Percentiles rank a stretch among this genome's conserved stretches.
These are phyloP conservation scores for Xylaria digitata DNA, from an alignment of 2,329 filamentous ascomycete genomes.

Conservation along the genomic window DNA sequence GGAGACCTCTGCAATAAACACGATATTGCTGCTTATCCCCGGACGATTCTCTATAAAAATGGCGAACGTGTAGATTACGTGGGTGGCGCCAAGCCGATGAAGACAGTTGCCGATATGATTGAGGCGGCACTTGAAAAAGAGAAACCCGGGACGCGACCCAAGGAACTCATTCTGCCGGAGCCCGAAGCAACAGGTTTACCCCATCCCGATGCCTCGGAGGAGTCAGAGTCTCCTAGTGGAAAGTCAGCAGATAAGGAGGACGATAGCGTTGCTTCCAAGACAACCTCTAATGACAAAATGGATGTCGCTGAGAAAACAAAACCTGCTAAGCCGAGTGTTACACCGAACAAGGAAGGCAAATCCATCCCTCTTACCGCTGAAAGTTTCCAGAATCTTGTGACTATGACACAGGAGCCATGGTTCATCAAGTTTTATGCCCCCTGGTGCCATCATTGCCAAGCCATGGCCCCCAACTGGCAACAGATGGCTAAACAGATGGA, in stretches of 20 bases:
- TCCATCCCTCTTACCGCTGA: constrained; percentile 84
- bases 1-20: constrained; percentile 80
- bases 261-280: constrained; percentile 37
- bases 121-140: constrained; percentile 82
- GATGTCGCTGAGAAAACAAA: constrained; percentile 49
- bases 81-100: constrained; percentile 75
- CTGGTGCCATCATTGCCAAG: constrained; percentile 96
- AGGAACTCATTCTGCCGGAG: constrained; percentile 74
- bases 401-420: constrained; percentile 90
- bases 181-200: constrained; percentile 69
- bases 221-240: constrained; percentile 44
- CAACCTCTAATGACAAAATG: constrained; percentile 37
- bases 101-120: constrained; percentile 73
- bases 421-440: constrained; percentile 99
- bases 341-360: constrained; percentile 79
- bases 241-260: constrained; percentile 40
- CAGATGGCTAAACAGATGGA: constrained; percentile 93
- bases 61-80: constrained; percentile 74
- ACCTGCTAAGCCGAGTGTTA: constrained; percentile 64
- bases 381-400: constrained; percentile 86
- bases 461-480: constrained; percentile 88
- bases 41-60: constrained; percentile 82
- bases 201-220: constrained; percentile 45
- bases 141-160: constrained; percentile 82
- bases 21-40: constrained; percentile 77